A percentile compares a stretch with the other conserved stretches of the same genome.
phyloP scores from a whole-genome alignment of 805 yeast genomes.

The Metschnikowia anglica region DNA sequence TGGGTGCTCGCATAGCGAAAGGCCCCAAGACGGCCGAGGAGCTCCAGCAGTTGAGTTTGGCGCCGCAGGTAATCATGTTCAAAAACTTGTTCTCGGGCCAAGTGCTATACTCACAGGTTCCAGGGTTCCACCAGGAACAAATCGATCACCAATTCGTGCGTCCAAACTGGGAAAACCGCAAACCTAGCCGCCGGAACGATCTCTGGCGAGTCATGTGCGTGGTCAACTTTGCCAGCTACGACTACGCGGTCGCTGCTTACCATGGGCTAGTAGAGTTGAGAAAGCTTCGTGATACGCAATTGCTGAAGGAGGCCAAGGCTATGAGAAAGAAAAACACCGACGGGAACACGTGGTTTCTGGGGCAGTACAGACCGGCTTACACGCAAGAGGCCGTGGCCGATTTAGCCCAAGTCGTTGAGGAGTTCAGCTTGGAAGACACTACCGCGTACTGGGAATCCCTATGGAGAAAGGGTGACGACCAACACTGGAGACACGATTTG shows the following conservation, averaged over 20 bases:
- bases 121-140: constrained; percentile 58
- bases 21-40: constrained; percentile 36
- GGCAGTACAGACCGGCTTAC: constrained; percentile 86
- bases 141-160: constrained; percentile 69
- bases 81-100: constrained; percentile 88
- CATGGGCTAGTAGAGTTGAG: constrained; percentile 73
- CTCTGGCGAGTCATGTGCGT: constrained; percentile 91
- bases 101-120: constrained; percentile 83
- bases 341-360: constrained; percentile 83
- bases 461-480: constrained; percentile 83
- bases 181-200: constrained; percentile 78
- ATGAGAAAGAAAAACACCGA: constrained; percentile 71
- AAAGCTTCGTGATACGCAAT: constrained; percentile 64
- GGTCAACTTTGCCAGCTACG: constrained; percentile 60
- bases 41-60: constrained; percentile 52
- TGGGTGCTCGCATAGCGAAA: constrained; percentile 44
- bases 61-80: constrained; percentile 81
- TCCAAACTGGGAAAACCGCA: constrained; percentile 88
- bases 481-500: constrained; percentile 62
- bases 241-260: constrained; percentile 69
- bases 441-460: constrained; percentile 77
- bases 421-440: constrained; percentile 48
- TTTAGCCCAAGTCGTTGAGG: constrained; percentile 65
- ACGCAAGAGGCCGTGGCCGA: constrained; percentile 92
- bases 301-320: constrained; percentile 53